Base-by-base conservation (phyloP, 2,329 filamentous ascomycete species). In the Colletotrichum gigasporum region DNA sequence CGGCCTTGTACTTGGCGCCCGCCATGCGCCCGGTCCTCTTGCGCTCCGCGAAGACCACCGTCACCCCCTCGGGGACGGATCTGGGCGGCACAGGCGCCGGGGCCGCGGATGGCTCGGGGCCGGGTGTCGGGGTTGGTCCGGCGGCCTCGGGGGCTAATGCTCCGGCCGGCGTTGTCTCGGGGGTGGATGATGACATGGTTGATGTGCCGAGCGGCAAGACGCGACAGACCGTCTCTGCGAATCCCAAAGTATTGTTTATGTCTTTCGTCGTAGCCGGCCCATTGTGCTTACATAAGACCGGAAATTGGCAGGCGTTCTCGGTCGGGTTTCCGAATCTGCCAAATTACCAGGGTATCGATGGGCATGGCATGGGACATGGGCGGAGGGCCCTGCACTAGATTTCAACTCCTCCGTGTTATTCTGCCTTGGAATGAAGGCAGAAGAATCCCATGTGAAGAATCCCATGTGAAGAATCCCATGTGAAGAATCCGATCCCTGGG, bases 1-100 rank as follows among this genome's bases (percentile, higher is more conserved):
- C 44, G n/a, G 59, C 53, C 12, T 61, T 60, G 48, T 52, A 52
- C 20, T 28, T 53, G 28, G 34, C 14, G 35, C 55, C 55, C 9
- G 54, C 34, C 16, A 51, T 4, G 34, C 18, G 54, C 12, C 50
- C 50, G n/a, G 30, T 56, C 12, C 57, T 14, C 24, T 37, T 47
- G n/a, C 50, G 39, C 41, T 56, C 50, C 16, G 58, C 32, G 20
- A 34, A 56, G 51, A 62, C 42, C 4, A 48, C 42, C 20, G 42
- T 48, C 34, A 48, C 42, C 10, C 52, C 58, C n/a, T 22, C 34
- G 2, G 26, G 42, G 11, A 57, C 24, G 26, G 52, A 18, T 16
- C 47, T 14, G 12, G 16, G 10, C 16, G 37, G 26, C 26, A 26
- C 18, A 20, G 26, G 12, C 16, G 34, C 24, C 12, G 26, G 16